These are phyloP conservation scores for Pyropia haitanensis DNA, from an alignment of 23 red algal genomes.

Conservation along the genomic window DNA sequence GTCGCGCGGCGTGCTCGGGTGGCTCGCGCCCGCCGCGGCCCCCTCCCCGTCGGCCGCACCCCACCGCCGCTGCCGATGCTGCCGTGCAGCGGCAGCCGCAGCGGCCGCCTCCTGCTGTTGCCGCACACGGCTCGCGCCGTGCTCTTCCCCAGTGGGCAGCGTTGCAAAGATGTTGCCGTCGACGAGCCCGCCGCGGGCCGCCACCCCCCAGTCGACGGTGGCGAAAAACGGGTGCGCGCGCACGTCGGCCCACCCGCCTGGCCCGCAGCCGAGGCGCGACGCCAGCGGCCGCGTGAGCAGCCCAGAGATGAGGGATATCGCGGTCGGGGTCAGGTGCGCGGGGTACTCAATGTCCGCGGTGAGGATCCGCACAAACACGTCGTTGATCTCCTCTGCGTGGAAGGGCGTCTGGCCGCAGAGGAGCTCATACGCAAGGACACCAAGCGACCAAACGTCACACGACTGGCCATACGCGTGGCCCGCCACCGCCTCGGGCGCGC, in stretches of 20 bases:
- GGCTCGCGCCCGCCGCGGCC: too few species aligned
- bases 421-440: slow-evolving; percentile 78
- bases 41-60: too few species aligned
- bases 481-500: slow-evolving; percentile 78
- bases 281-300: slow-evolving; percentile 13
- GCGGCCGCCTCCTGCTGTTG: too few species aligned
- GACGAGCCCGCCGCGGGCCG: too few species aligned
- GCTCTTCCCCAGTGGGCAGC: too few species aligned
- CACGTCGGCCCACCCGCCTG: slow-evolving; percentile 8
- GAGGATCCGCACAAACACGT: slow-evolving; percentile 19
- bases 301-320: slow-evolving; percentile 14
- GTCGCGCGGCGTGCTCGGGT: too few species aligned
- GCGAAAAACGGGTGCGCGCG: slow-evolving; percentile 30
- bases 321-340: slow-evolving; percentile 3
- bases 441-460: slow-evolving; percentile 92
- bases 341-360: slow-evolving; percentile 12
- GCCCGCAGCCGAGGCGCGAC: slow-evolving; percentile 10
- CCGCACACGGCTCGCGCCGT: too few species aligned
- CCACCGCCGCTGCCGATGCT: too few species aligned
- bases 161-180: too few species aligned
- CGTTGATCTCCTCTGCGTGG: slow-evolving; percentile 17
- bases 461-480: slow-evolving; percentile 80
- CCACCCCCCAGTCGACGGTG: slow-evolving; percentile 15
- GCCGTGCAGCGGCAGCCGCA: too few species aligned
- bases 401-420: slow-evolving; percentile 84